Evolutionary conservation across 2,329 filamentous ascomycete genomes (phyloP), one percentile per base, ranked within the genome.

Genomic region (Exophiala calicioides): DNA sequence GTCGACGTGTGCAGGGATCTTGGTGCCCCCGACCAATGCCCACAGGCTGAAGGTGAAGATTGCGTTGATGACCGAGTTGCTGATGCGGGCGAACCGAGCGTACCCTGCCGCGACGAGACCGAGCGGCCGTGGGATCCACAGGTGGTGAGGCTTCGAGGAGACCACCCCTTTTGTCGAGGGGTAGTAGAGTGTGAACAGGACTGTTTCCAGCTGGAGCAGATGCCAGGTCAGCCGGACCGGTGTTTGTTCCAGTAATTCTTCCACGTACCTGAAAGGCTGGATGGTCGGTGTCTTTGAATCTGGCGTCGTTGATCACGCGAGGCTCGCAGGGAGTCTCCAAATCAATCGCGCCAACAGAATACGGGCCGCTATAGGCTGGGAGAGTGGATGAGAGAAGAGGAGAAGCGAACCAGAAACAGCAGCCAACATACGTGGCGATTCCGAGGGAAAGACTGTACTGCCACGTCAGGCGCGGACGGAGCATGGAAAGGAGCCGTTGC

Each of bases 171-270:
- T 53, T 8, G 37, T 34, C 5, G 56, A 30, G 10, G 58, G 58
- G 34, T 60, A 60, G 48, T 57, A 60, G 3, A 60, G 32, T 9
- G 56, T 58, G 47, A 60, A 60, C 16, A 60, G 50, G 12, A 60
- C 58, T 1, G 58, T 60, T 30, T 58, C 50, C 7, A 60, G 31
- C 55, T 59, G 19, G 19, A 19, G 15, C 16, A 26, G 5, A 20
- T 26, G 29, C 31, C 16, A 44, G 12, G 29, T 20, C 7, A 18
- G 12, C 13, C 15, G 3, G 16, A 7, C 13, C 16, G 9, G 16
- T 8, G 8, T 10, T 21, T 13, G 18, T 6, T 12, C 16, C 8
- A 47, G 6, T 33, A 19, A 6, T 3, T n/a, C 10, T 20, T n/a
- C 16, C 18, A 44, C 52, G 43, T 13, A 55, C 52, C 44, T 50